Conservation (phyloP, 768 basidiomycete genomes). For the Trametes meyenii region DNA sequence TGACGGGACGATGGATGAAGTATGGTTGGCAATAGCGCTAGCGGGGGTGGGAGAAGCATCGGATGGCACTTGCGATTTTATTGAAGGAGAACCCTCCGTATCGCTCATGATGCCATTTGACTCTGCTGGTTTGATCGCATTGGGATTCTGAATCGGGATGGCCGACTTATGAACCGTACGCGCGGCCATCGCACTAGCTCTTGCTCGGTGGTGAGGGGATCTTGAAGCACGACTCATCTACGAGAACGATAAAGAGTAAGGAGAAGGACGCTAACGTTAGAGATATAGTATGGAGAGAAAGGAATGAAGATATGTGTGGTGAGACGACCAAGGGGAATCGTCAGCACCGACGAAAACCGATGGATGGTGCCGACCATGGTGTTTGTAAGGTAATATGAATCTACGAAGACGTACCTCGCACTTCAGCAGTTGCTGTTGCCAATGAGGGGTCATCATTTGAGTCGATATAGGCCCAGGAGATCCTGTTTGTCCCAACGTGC, state of each 20-base stretch:
- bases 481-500: conserved; percentile 43
- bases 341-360: conserved; percentile 2
- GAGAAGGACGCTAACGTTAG: conserved; percentile 9
- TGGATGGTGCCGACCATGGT: background rate
- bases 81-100: conserved; percentile 26
- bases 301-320: background rate
- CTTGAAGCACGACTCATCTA: conserved; percentile 85
- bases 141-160: conserved; percentile 92
- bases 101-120: conserved; percentile 37
- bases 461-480: conserved; percentile 53
- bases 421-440: conserved; percentile 93
- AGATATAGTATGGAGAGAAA: conserved; percentile 8
- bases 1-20: conserved; percentile 77
- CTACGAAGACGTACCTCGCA: conserved; percentile 70
- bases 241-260: conserved; percentile 12
- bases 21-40: conserved; percentile 53
- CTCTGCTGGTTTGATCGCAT: conserved; percentile 57
- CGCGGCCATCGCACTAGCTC: conserved; percentile 93
- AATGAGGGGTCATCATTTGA: conserved; percentile 78
- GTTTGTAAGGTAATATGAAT: too few species aligned
- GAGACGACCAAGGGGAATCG: conserved; percentile 3
- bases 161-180: conserved; percentile 85
- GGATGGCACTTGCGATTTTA: conserved; percentile 23
- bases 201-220: conserved; percentile 91
- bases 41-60: conserved; percentile 40